Evolutionary conservation across 2,329 filamentous ascomycete genomes (phyloP), one percentile per base, ranked within the genome.

Genomic region (Penicillium sp.): DNA sequence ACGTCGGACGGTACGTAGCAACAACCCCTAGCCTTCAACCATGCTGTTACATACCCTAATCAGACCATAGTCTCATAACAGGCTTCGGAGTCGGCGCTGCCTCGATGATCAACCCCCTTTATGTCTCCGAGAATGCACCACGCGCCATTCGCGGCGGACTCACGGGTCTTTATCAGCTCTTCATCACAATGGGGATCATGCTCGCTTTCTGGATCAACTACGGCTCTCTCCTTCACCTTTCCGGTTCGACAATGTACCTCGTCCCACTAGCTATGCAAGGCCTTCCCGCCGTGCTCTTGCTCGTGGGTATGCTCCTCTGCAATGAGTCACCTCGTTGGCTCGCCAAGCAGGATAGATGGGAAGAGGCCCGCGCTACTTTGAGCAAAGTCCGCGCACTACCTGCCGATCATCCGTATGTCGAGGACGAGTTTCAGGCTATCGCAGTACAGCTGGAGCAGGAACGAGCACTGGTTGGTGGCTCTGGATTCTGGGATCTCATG

Each of bases 301-400:
- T 86, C 28, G 29, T 75, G 15, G 82, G 83, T 58, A 87, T 89
- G 78, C 65, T 81, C 1, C 67, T 85, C 46, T 86, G 84, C 64
- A 80, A 82, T 62, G 85, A 88, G 62, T 85, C 83, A 6, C 85
- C 86, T 13, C 80, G 86, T 59, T 89, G 83, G 81, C 79, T 86
- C 23, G 86, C 85, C 23, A 82, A 84, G 59, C 79, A 83, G 61
- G 85, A 88, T 61, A 79, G 85, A 57, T 88, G 85, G 85, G 85
- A 89, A 54, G 75, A 85, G 38, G 83, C 86, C 1, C 80, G 78
- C 3, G 54, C 53, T 0, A 79, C 84, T 16, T 77, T 90, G 6
- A 76, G 80, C 18, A 74, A 70, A 34, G 76, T 89, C 38, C 81
- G 85, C 36, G 74, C 81, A 51, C 74, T 87, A 2, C 74, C 78